These are phyloP conservation scores for Amauroascus verrucosus DNA, from an alignment of 2,329 filamentous ascomycete genomes.

Conservation along the genomic window DNA sequence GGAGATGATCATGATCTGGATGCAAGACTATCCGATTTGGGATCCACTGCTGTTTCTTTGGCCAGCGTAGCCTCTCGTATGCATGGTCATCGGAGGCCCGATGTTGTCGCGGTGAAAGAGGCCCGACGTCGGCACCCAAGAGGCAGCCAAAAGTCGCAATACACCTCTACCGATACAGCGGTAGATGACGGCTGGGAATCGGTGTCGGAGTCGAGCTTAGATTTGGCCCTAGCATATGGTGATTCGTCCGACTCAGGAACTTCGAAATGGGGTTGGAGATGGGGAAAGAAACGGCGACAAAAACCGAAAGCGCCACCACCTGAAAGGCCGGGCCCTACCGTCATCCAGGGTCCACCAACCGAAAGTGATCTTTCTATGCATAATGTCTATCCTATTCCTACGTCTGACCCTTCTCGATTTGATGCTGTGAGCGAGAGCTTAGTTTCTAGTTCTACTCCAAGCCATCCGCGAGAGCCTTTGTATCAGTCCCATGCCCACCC, in stretches of 20 bases:
- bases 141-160: background rate
- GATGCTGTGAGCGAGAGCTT: constrained; percentile 41
- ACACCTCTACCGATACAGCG: background rate
- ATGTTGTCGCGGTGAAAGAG: constrained; percentile 26
- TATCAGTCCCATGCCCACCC: constrained; percentile 42
- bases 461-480: constrained; percentile 3
- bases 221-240: constrained; percentile 54
- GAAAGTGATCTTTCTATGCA: constrained; percentile 44
- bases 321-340: background rate
- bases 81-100: constrained; percentile 28
- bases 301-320: constrained; percentile 27
- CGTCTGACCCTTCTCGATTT: constrained; percentile 53
- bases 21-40: constrained; percentile 40
- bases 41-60: constrained; percentile 39
- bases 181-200: constrained; percentile 49
- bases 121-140: constrained; percentile 16
- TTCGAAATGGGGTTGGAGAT: constrained; percentile 52
- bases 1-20: constrained; percentile 31
- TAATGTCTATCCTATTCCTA: constrained; percentile 56
- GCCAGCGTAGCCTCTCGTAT: constrained; percentile 31
- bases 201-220: constrained; percentile 45
- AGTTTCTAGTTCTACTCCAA: background rate
- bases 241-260: constrained; percentile 46
- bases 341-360: background rate
- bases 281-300: constrained; percentile 40